Evolutionary conservation across 495 filamentous ascomycete species (phyloP).

Genomic region (Xylona heveae): DNA sequence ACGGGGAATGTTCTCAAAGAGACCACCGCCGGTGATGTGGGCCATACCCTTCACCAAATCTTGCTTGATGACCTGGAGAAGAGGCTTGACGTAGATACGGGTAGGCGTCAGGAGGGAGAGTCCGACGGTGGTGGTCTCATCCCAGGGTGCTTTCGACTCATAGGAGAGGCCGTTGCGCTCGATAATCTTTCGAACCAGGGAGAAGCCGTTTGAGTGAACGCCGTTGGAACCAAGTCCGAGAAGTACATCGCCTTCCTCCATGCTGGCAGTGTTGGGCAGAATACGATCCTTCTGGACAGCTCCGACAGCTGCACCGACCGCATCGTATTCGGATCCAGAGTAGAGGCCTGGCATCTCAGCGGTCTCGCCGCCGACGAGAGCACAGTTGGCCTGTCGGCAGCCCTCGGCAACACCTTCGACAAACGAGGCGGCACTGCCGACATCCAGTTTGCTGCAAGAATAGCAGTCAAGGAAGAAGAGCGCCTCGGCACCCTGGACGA

Average conservation of each 20-base stretch:
- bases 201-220: conserved; percentile 89
- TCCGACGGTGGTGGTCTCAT: conserved; percentile 32
- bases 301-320: conserved; percentile 70
- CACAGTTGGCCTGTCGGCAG: conserved; percentile 61
- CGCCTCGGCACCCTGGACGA: conserved; percentile 86
- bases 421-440: conserved; percentile 54
- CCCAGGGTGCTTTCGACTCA: conserved; percentile 54
- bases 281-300: conserved; percentile 47
- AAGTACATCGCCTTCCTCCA: conserved; percentile 64
- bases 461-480: conserved; percentile 94
- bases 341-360: conserved; percentile 97
- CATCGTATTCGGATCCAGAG: conserved; percentile 63
- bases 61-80: conserved; percentile 26
- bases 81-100: conserved; percentile 20
- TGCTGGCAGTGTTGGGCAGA: conserved; percentile 52
- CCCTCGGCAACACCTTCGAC: conserved; percentile 73
- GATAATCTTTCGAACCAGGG: conserved; percentile 73
- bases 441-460: conserved; percentile 67
- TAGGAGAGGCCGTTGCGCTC: conserved; percentile 46
- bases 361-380: conserved; percentile 88
- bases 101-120: conserved; percentile 43
- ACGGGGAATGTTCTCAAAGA: conserved; percentile 79
- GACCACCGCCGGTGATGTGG: conserved; percentile 88
- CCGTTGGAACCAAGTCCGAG: conserved; percentile 68
- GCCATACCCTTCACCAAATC: conserved; percentile 64